phyloP scores from a whole-genome alignment of 75 land plant genomes.

The Cunninghamia lanceolata region DNA sequence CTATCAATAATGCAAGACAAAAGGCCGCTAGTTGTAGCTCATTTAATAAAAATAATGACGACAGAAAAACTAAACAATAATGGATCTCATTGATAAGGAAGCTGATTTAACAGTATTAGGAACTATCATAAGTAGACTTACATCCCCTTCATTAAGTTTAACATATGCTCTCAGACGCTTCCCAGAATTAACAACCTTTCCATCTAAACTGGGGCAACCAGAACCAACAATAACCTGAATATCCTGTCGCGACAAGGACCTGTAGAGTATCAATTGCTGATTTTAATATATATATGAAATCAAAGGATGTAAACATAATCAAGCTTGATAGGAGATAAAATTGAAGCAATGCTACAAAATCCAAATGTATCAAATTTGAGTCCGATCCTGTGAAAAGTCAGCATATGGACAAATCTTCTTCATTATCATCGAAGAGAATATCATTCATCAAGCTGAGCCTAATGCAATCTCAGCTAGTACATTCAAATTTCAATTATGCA shows the following conservation, averaged over 20 bases:
- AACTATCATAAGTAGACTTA: constrained; percentile 19
- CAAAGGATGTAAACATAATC: neutral
- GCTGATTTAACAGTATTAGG: neutral
- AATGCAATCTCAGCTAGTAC: too few relatives aligned
- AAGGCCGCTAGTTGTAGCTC: neutral
- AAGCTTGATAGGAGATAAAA: neutral
- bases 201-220: constrained; percentile 89
- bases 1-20: neutral
- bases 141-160: constrained; percentile 72
- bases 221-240: constrained; percentile 46
- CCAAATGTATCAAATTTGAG: neutral
- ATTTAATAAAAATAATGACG: neutral
- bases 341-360: neutral
- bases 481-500: neutral
- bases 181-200: constrained; percentile 88
- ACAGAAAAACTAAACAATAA: neutral
- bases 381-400: neutral
- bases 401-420: neutral
- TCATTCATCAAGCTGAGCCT: too few relatives aligned
- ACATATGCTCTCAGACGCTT: constrained; percentile 84
- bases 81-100: neutral
- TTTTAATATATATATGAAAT: too few relatives aligned
- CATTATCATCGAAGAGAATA: neutral
- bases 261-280: constrained; percentile 17
- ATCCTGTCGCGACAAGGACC: constrained; percentile 61